Evolutionary conservation across 495 filamentous ascomycete genomes (phyloP), one percentile per base, ranked within the genome.

Genomic region (Aspergillus saccharolyticus): DNA sequence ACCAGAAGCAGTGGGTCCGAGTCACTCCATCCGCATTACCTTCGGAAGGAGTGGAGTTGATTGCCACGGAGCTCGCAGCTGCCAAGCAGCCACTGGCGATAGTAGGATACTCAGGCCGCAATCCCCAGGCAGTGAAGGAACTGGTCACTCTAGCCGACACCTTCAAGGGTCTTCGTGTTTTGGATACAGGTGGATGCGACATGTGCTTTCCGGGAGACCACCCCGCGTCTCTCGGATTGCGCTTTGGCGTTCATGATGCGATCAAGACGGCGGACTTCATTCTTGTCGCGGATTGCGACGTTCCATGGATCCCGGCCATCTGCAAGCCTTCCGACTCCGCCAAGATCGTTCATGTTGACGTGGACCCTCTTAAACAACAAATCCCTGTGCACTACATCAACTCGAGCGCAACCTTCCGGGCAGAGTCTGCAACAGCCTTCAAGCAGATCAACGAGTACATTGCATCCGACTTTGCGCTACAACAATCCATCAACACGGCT

Each of bases 201-300:
- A 94, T 97, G 93, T 95, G 89, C 65, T 97, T 97, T 73, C 93
- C 93, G 2, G 87, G 85, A 1, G 78, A 92, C 52, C 91, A 96
- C 58, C 75, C 77, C 0, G 83, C 74, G 7, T 88, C 85, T 79
- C 69, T 96, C 22, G 90, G 93, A 2, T 66, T 95, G 61, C 78
- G 84, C 58, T 96, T 85, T 61, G 90, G 91, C 12, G 76, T 83
- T 2, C 89, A 96, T 43, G 85, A 89, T 16, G 73, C 77, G 6
- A 89, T 96, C 60, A 78, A 75, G 45, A 85, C 84, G 6, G 88
- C 93, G 0, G 93, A 96, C 66, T 81, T 89, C 21, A 96, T 97
- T 60, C 59, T 97, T 3, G 85, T 96, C 10, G 68, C 94, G 45
- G 89, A 96, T 68, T 95, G 91, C 59, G 92, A 90, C 66, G 84